Conservation (phyloP, 169 alveolate species). For the Ichthyophthirius multifiliis region DNA sequence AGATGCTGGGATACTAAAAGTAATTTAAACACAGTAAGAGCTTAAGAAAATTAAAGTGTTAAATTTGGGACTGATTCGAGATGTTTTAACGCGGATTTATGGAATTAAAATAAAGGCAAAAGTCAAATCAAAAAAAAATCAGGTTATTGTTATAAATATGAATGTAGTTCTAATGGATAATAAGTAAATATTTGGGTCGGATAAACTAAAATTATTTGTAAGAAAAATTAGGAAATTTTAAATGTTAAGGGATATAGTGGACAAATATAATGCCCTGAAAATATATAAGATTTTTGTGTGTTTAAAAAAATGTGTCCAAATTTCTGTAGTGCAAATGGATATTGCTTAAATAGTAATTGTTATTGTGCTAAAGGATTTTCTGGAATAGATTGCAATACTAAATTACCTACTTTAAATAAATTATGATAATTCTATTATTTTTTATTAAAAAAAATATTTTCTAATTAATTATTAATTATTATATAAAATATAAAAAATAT, state of each 20-base stretch:
- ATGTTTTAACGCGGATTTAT: too few relatives aligned
- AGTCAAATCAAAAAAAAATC: not conserved
- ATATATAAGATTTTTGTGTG: not conserved
- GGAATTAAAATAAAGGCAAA: too few relatives aligned
- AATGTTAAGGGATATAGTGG: not conserved
- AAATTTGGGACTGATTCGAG: not conserved
- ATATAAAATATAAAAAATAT: too few relatives aligned
- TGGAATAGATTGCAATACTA: constrained; percentile 5
- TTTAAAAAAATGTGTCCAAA: not conserved
- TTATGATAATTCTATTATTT: too few relatives aligned
- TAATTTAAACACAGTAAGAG: not conserved
- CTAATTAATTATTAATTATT: too few relatives aligned
- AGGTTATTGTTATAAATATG: not conserved
- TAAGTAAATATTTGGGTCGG: not conserved
- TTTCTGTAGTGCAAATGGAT: constrained; percentile 11
- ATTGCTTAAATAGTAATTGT: not conserved
- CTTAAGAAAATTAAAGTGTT: not conserved
- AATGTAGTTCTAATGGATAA: not conserved
- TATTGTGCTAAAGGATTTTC: not conserved
- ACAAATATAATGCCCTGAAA: not conserved
- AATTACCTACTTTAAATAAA: too few relatives aligned
- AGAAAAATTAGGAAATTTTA: not conserved
- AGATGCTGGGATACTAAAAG: not conserved
- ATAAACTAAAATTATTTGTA: not conserved
- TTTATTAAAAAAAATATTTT: too few relatives aligned